Evolutionary conservation across 163 green algal species (phyloP).

Genomic region (Scenedesmus sp.): DNA sequence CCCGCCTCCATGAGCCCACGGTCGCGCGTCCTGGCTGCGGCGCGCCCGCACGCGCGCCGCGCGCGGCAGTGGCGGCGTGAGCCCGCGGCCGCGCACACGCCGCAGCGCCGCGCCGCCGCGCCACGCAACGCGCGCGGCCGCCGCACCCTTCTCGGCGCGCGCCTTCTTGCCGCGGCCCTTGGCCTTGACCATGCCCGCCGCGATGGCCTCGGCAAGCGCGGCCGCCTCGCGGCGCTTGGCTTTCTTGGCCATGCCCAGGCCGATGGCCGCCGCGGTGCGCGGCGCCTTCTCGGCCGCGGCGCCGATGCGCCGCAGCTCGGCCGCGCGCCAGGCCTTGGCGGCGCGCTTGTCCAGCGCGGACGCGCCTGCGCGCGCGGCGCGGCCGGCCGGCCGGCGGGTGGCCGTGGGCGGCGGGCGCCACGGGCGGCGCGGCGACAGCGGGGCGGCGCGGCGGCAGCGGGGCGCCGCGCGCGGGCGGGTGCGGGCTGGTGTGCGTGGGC

Average conservation of each 20-base stretch:
- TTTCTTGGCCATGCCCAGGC: conserved; percentile 61
- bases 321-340: conserved; percentile 65
- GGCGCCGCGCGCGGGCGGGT: too few relatives aligned
- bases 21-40: conserved; percentile 58
- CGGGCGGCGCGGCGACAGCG: too few relatives aligned
- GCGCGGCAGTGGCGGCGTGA: not conserved
- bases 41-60: not conserved
- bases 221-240: conserved; percentile 51
- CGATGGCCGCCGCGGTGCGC: conserved; percentile 62
- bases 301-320: conserved; percentile 56
- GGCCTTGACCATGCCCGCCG: conserved; percentile 67
- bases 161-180: conserved; percentile 74
- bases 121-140: not conserved
- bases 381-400: too few relatives aligned
- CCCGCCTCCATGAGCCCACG: conserved; percentile 72
- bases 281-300: conserved; percentile 58
- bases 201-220: conserved; percentile 76
- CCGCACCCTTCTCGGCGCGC: conserved; percentile 25
- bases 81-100: too few relatives aligned
- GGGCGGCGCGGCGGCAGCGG: too few relatives aligned
- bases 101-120: not conserved
- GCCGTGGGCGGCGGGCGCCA: too few relatives aligned
- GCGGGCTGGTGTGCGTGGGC: too few relatives aligned
- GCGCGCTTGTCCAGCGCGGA: conserved; percentile 71
- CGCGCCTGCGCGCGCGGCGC: conserved; percentile 70